Evolutionary conservation across 441 rosid genomes (phyloP).

Genomic region (Mallotus repandus): DNA sequence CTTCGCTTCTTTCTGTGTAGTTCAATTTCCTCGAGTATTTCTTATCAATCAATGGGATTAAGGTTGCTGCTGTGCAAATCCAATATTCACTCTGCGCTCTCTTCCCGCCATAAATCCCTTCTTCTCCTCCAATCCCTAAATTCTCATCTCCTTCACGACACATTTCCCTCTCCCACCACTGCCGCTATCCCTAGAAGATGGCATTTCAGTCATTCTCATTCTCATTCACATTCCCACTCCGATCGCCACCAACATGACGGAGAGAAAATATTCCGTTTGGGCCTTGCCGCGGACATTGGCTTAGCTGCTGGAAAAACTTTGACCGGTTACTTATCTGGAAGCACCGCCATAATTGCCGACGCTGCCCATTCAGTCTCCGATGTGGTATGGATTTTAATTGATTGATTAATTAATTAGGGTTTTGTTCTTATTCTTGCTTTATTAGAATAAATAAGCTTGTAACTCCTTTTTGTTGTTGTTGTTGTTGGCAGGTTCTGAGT

Average conservation of each 20-base stretch:
- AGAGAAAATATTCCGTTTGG: slow-evolving; percentile 73
- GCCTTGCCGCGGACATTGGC: slow-evolving; percentile 61
- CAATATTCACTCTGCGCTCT: slow-evolving; percentile 33
- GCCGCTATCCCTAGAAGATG: slow-evolving; percentile 50
- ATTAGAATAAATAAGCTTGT: too few species aligned
- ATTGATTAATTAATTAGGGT: too few species aligned
- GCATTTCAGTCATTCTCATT: slow-evolving; percentile 70
- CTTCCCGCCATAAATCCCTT: slow-evolving; percentile 22
- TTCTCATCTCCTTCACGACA: slow-evolving; percentile 23
- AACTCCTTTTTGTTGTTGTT: neutral
- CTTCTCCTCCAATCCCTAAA: slow-evolving; percentile 24
- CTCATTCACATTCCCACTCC: slow-evolving; percentile 24
- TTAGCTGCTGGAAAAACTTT: slow-evolving; percentile 61
- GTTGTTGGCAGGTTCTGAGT: slow-evolving; percentile 67
- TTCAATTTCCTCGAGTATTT: neutral
- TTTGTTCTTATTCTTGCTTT: too few species aligned
- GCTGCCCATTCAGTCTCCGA: slow-evolving; percentile 72
- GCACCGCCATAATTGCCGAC: slow-evolving; percentile 67
- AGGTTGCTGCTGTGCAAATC: slow-evolving; percentile 42
- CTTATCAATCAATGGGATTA: slow-evolving; percentile 39
- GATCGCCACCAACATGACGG: slow-evolving; percentile 41
- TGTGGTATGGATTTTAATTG: slow-evolving; percentile 38
- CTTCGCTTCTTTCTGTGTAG: neutral
- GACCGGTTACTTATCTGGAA: slow-evolving; percentile 61
- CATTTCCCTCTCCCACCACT: neutral